A percentile compares a stretch with the other conserved stretches of the same genome.
Conservation (phyloP, 306 rosid genomes). For the Cicer chorassanicum region DNA sequence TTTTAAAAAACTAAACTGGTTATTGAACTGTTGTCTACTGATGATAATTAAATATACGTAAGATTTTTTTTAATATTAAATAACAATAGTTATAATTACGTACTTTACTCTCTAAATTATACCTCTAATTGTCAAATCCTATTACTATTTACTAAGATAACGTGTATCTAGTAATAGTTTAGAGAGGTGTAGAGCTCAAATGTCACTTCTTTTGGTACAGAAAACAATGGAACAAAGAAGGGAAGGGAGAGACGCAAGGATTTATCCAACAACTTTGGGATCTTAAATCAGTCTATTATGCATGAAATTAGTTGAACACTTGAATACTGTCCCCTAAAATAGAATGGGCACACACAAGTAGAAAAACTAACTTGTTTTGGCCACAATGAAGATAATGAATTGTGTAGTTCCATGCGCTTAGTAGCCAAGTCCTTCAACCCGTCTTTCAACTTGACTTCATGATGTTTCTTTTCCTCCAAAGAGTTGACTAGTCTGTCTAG, state of each 20-base stretch:
- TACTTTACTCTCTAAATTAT: no score
- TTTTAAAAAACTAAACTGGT: neutral
- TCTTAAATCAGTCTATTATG: slow-evolving; percentile 3
- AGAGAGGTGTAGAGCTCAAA: slow-evolving; percentile 5
- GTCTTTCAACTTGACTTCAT: slow-evolving; percentile 84
- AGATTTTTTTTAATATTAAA: no score
- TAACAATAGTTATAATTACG: no score
- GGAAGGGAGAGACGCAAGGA: neutral
- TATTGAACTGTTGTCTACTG: neutral
- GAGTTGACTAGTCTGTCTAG: slow-evolving; percentile 79
- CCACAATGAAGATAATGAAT: slow-evolving; percentile 85
- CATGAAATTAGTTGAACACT: slow-evolving; percentile 13
- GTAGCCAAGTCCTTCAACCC: slow-evolving; percentile 80
- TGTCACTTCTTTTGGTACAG: slow-evolving; percentile 9
- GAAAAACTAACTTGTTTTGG: slow-evolving; percentile 78
- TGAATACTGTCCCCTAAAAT: neutral
- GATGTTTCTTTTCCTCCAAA: slow-evolving; percentile 90
- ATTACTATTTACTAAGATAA: slow-evolving; percentile 6
- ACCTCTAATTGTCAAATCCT: no score
- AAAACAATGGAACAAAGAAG: neutral
- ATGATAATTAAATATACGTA: neutral
- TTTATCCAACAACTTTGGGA: neutral
- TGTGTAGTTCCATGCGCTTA: slow-evolving; percentile 90
- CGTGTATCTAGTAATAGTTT: slow-evolving; percentile 10
- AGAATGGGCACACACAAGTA: slow-evolving; percentile 6